These are phyloP conservation scores for Eucalyptus paniculata DNA, from an alignment of 345 rosid species.

Conservation along the genomic window DNA sequence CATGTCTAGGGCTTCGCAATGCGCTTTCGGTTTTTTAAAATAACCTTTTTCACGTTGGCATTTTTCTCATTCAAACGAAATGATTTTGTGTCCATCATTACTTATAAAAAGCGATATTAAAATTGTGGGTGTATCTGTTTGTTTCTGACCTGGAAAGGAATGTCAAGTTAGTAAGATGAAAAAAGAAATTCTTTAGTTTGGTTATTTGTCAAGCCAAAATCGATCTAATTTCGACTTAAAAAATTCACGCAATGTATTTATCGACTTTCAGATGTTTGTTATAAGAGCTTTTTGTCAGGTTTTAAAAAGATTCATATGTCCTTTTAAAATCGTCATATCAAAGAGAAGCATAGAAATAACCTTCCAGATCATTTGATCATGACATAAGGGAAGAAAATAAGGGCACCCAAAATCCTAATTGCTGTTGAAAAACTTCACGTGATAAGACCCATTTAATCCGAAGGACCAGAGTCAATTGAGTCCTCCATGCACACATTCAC, in stretches of 20 bases:
- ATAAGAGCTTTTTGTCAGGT: background rate
- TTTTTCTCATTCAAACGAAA: background rate
- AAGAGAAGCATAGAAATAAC: background rate
- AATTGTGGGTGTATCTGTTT: background rate
- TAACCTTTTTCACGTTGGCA: background rate
- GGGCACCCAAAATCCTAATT: background rate
- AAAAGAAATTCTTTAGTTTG: background rate
- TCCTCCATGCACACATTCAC: background rate
- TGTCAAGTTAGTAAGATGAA: background rate
- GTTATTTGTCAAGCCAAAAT: background rate
- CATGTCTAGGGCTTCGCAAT: background rate
- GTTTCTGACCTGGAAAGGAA: background rate
- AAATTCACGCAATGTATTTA: background rate
- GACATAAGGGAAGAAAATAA: background rate
- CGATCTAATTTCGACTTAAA: background rate
- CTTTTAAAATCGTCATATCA: background rate
- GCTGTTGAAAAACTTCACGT: background rate
- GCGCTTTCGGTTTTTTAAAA: background rate
- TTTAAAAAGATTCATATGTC: background rate
- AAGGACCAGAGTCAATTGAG: background rate
- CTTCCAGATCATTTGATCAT: background rate
- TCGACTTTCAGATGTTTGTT: background rate
- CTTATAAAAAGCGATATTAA: background rate
- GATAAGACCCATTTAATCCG: background rate
- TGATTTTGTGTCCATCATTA: background rate